phyloP scores from a whole-genome alignment of 2,329 filamentous ascomycete genomes.

The Helotiales sp. region DNA sequence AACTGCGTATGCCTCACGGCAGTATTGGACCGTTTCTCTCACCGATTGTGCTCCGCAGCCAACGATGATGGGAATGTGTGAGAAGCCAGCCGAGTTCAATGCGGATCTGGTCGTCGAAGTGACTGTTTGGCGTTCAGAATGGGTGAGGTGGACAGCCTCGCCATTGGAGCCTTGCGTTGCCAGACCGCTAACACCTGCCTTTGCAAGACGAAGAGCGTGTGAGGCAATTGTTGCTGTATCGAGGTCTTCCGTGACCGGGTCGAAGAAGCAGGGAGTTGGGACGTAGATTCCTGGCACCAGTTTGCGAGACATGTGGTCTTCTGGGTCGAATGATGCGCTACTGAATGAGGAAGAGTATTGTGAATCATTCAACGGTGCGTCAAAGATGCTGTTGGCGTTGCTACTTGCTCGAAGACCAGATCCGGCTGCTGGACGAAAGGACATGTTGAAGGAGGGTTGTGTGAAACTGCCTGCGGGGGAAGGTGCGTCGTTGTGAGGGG shows the following conservation, averaged over 20 bases:
- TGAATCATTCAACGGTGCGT: slow-evolving; percentile 35
- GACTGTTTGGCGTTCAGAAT: slow-evolving; percentile 59
- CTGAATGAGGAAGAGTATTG: slow-evolving; percentile 44
- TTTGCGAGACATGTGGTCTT: slow-evolving; percentile 38
- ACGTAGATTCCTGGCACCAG: slow-evolving; percentile 64
- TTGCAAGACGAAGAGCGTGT: slow-evolving; percentile 56
- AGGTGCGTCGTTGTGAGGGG: slow-evolving; percentile 48
- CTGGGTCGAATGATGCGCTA: slow-evolving; percentile 37
- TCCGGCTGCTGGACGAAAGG: slow-evolving; percentile 26
- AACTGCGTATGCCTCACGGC: slow-evolving; percentile 58
- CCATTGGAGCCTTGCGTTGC: slow-evolving; percentile 67
- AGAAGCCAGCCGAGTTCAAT: slow-evolving; percentile 57
- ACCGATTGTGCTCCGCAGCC: slow-evolving; percentile 67
- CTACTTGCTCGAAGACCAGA: slow-evolving; percentile 27
- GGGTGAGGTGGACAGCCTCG: slow-evolving; percentile 65
- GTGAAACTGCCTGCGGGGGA: slow-evolving; percentile 48
- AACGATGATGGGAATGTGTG: slow-evolving; percentile 62
- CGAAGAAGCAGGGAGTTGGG: slow-evolving; percentile 74
- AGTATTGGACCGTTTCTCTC: slow-evolving; percentile 63
- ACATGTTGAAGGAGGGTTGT: slow-evolving; percentile 42
- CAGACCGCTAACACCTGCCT: slow-evolving; percentile 60
- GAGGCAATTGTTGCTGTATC: slow-evolving; percentile 54
- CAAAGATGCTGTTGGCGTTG: slow-evolving; percentile 34
- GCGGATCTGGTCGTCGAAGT: slow-evolving; percentile 60
- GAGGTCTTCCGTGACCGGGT: slow-evolving; percentile 63